Conservation (phyloP, 2,329 filamentous ascomycete genomes). For the Calonectria hongkongensis region DNA sequence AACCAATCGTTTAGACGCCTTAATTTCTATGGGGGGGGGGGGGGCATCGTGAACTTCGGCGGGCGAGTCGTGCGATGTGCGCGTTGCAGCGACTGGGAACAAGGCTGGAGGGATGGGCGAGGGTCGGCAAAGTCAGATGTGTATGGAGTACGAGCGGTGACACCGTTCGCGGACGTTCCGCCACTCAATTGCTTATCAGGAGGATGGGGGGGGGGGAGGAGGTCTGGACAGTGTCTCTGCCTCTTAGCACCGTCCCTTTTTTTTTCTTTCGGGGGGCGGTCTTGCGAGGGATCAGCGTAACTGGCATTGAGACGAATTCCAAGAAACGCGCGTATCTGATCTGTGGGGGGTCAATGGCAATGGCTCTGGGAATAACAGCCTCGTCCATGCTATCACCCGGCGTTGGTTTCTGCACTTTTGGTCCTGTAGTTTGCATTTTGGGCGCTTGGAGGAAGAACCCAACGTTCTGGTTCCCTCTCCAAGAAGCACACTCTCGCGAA, state of each 20-base stretch:
- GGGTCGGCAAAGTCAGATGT: conserved; percentile 8
- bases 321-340: too few species aligned
- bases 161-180: conserved; percentile 10
- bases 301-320: too few species aligned
- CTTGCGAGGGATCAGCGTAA: not conserved
- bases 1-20: conserved; percentile 13
- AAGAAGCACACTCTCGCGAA: not conserved
- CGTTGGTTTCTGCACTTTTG: not conserved
- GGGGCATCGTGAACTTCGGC: not conserved
- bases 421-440: not conserved
- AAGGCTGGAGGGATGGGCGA: conserved; percentile 28
- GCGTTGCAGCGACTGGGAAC: conserved; percentile 8
- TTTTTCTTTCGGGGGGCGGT: not conserved
- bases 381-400: too few species aligned
- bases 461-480: not conserved
- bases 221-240: not conserved
- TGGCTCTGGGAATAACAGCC: too few species aligned
- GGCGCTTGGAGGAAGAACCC: not conserved
- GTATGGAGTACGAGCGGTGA: conserved; percentile 16
- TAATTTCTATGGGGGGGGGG: not conserved
- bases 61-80: conserved; percentile 8
- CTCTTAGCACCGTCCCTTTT: not conserved
- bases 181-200: conserved; percentile 18
- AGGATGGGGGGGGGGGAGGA: not conserved
- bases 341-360: too few species aligned